Evolutionary conservation across 176 grass and related monocot genomes (phyloP).

Genomic region (Bromus sterilis): DNA sequence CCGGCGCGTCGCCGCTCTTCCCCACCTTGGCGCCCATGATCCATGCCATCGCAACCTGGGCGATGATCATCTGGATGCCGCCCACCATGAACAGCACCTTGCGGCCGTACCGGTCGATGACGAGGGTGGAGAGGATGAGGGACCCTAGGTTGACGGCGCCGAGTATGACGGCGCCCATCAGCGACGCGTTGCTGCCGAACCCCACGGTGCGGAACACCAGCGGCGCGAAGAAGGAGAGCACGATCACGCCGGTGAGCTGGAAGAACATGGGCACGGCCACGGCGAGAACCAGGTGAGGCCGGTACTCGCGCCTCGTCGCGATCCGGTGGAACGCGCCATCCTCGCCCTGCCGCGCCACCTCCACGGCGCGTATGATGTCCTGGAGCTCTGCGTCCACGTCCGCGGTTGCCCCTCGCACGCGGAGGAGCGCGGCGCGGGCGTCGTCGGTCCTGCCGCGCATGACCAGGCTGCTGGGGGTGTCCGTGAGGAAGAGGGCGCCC

Average conservation of each 20-base stretch:
- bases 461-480: constrained; percentile 75
- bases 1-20: constrained; percentile 12
- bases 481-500: constrained; percentile 59
- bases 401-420: constrained; percentile 39
- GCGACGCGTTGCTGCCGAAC: constrained; percentile 60
- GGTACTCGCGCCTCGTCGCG: constrained; percentile 43
- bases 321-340: constrained; percentile 63
- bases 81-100: constrained; percentile 73
- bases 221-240: constrained; percentile 79
- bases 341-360: constrained; percentile 25
- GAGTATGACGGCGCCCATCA: constrained; percentile 61
- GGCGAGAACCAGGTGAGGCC: constrained; percentile 65
- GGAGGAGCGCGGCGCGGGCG: constrained; percentile 47
- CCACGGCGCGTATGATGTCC: constrained; percentile 27
- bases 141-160: constrained; percentile 51
- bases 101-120: constrained; percentile 72
- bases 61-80: constrained; percentile 57
- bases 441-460: constrained; percentile 39
- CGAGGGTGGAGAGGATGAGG: constrained; percentile 49
- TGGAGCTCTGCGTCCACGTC: constrained; percentile 70
- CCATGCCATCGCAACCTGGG: constrained; percentile 60
- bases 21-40: constrained; percentile 57
- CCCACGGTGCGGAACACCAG: constrained; percentile 72
- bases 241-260: constrained; percentile 83
- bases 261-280: constrained; percentile 69